Percentiles rank a stretch among this genome's conserved stretches.
These are phyloP conservation scores for Leishmania gerbilli DNA, from an alignment of 208 protist species.

Conservation along the genomic window DNA sequence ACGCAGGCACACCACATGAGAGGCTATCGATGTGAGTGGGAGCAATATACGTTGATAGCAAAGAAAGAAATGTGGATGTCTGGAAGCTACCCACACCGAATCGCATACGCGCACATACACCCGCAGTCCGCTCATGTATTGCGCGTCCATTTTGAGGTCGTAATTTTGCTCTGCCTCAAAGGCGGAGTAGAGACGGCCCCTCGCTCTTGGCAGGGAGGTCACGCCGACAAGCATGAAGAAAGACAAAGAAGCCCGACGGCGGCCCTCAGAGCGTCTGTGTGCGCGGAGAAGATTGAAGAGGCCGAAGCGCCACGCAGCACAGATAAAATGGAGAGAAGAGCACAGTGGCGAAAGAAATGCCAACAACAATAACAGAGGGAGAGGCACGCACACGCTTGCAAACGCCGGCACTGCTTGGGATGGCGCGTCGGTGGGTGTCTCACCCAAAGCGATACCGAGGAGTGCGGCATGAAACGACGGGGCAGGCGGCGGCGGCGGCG, in stretches of 20 bases:
- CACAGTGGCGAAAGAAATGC: neutral
- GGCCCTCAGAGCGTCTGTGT: neutral
- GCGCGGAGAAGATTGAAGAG: neutral
- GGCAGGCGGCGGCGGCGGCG: neutral
- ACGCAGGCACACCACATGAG: neutral
- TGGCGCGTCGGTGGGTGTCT: neutral
- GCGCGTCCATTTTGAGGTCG: neutral
- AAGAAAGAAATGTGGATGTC: neutral
- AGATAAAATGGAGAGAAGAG: neutral
- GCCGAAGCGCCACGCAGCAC: neutral
- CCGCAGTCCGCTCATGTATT: neutral
- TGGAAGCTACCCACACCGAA: neutral
- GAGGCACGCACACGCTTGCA: neutral
- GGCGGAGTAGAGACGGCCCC: neutral
- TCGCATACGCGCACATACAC: constrained; percentile 3
- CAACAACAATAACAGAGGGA: neutral
- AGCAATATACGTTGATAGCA: neutral
- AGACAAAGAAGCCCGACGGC: neutral
- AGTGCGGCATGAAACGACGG: neutral
- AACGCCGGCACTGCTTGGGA: neutral
- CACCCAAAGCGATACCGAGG: neutral
- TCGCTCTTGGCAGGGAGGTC: neutral
- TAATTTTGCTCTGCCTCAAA: neutral
- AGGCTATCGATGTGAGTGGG: neutral
- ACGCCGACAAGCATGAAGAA: neutral